Evolutionary conservation across 2,329 filamentous ascomycete genomes (phyloP).

Genomic region (Cladosporium phlei): DNA sequence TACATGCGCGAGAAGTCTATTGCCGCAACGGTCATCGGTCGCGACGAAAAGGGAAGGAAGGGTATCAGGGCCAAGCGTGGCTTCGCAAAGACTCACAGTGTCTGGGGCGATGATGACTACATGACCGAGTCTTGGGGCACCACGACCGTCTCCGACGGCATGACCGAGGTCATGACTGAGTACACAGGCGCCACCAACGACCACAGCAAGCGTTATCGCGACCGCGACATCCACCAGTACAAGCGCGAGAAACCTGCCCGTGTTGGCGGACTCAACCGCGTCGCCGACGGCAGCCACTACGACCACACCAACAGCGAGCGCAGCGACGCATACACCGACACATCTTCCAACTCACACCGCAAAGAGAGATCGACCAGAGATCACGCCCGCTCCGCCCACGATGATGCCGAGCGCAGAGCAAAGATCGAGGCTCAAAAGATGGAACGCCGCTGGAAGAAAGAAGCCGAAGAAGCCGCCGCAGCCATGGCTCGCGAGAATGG

Average conservation of each 20-base stretch:
- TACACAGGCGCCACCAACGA: constrained; percentile 19
- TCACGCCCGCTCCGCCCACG: constrained; percentile 23
- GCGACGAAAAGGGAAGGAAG: constrained; percentile 42
- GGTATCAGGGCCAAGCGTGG: constrained; percentile 34
- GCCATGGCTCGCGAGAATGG: constrained; percentile 32
- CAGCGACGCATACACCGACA: constrained; percentile 44
- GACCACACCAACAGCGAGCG: constrained; percentile 68
- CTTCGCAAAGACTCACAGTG: constrained; percentile 39
- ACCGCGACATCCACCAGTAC: constrained; percentile 70
- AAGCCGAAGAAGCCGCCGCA: constrained; percentile 38
- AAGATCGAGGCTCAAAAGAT: constrained; percentile 36
- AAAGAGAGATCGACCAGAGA: constrained; percentile 9
- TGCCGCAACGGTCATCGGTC: constrained; percentile 38
- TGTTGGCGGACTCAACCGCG: constrained; percentile 83
- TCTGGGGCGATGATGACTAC: constrained; percentile 42
- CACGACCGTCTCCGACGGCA: constrained; percentile 27
- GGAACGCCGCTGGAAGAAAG: constrained; percentile 36
- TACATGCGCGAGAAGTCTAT: constrained; percentile 37
- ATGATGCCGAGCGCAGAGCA: constrained; percentile 33
- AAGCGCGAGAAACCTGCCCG: constrained; percentile 79
- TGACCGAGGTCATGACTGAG: constrained; percentile 29
- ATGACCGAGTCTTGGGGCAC: constrained; percentile 32
- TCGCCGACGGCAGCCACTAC: constrained; percentile 72
- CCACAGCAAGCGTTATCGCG: constrained; percentile 50
- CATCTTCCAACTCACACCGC: constrained; percentile 34